Base-by-base conservation (phyloP, 2,329 filamentous ascomycete genomes). In the Ophiostoma montium region DNA sequence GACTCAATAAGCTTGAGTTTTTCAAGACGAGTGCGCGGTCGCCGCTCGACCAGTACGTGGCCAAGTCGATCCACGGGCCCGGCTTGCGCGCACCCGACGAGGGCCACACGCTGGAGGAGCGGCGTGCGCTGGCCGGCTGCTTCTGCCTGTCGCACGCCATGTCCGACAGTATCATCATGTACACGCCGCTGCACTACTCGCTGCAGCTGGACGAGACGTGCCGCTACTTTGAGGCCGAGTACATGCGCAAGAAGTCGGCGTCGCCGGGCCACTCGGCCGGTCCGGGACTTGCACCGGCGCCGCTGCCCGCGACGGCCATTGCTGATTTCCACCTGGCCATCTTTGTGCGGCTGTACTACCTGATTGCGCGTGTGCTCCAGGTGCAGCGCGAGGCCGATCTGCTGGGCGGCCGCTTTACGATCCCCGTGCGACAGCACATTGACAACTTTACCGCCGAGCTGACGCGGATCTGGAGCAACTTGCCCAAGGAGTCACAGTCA, bases 101-200 rank as follows among this genome's bases (percentile, higher is more conserved):
- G 7, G 53, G 52, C n/a, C 56, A 55, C 45, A 55, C 54, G 2
- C 38, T 52, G n/a, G 68, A 69, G 21, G 67, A 68, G 48, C 64
- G 68, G 47, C 62, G 68, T 43, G 67, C 68, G 2, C 60, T 68
- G 12, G 63, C 65, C 3, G 69, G 67, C 4, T 63, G 66, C 27
- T 71, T 66, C 52, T 68, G 67, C 52, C 55, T 70, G 12, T 64
- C 65, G 11, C 67, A 66, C 12, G 47, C 51, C 23, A 32, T 56
- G 12, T 46, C 50, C 6, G 44, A 36, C 32, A 50, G 52, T 38
- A 35, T 55, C 15, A 41, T 41, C n/a, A 50, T 53, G 43, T 52
- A 69, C 62, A 30, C 69, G 61, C 35, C 69, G 62, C 55, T 72
- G 69, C 56, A 70, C 62, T 59, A 71, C 66, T 70, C 55, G 18